Base-by-base conservation (phyloP, 2,329 filamentous ascomycete species). In the Coniochaeta ligniaria region DNA sequence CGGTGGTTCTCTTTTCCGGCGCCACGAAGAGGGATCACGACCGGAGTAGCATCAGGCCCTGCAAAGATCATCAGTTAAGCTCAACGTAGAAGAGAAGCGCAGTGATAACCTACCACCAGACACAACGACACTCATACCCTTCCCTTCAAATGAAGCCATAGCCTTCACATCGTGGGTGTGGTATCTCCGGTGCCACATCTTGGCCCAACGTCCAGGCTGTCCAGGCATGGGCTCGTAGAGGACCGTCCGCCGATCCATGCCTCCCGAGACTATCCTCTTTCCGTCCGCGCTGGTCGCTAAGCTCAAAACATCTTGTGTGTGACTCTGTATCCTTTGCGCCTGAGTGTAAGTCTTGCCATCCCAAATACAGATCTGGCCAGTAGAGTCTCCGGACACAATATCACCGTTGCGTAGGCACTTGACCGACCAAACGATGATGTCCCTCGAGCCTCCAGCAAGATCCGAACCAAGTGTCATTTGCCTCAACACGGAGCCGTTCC, bases 81-180 rank as follows among this genome's bases (percentile, higher is more conserved):
- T 38, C 57, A 24, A 12, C 2, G 26, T 14, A 41, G 9, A 41
- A 12, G 35, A 62, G 59, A 36, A 55, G 3, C 8, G 24, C 26
- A 28, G 11, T 57, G 41, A 33, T 55, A 62, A 72, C 81, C 74
- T 79, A 91, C 92, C 95, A 83, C 95, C 95, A 64, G 94, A 96
- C 17, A 96, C 90, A 12, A 96, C 81, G 60, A 98, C 86, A 69
- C 92, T 98, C 70, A 96, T 84, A 57, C 86, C 86, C 58, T 84
- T 87, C 59, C 88, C 88, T 73, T 99, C 95, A 65, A 94, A 98
- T 0, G 91, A 87, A 36, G 92, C 90, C 85, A 98, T 91, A 1
- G 92, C 85, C 77, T 98, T 98, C 68, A 98, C 92, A 76, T 99
- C 95, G 73, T 98, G 93, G 54, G 89, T 86, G 71, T 99, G 95